These are phyloP conservation scores for Plasmodium cynomolgi DNA, from an alignment of 169 alveolate species.

Conservation along the genomic window DNA sequence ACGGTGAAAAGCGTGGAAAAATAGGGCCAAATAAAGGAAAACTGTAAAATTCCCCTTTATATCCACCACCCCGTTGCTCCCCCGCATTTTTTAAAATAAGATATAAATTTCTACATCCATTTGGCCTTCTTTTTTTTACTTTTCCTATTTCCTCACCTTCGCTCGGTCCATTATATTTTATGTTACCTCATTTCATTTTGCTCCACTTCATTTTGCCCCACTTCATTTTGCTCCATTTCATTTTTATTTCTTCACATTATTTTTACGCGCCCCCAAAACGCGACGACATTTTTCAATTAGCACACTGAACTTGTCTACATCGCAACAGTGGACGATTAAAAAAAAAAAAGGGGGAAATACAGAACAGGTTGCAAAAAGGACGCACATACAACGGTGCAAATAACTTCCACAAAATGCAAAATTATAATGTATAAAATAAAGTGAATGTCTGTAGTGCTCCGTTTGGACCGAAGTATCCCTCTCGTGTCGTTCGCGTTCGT, in stretches of 20 bases:
- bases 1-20: background rate
- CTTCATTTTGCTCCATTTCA: background rate
- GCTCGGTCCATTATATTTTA: background rate
- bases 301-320: background rate
- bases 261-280: background rate
- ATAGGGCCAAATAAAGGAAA: slow-evolving; percentile 4
- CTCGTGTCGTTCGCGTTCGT: background rate
- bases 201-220: background rate
- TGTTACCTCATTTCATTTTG: background rate
- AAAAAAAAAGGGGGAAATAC: background rate
- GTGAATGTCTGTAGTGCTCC: background rate
- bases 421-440: background rate
- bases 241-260: background rate
- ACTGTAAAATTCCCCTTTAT: background rate
- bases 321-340: background rate
- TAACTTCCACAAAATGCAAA: background rate
- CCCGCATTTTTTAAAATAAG: slow-evolving; percentile 13
- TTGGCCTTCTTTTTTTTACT: background rate
- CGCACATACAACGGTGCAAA: background rate
- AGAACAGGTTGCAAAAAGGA: background rate
- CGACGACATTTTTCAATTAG: background rate
- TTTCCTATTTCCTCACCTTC: background rate
- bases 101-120: slow-evolving; percentile 32
- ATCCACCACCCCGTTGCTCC: background rate
- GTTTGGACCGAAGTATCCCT: background rate